Evolutionary conservation across 202 grass and related monocot genomes (phyloP), one percentile per base, ranked within the genome.

Genomic region (Schoenoplectus triqueter): DNA sequence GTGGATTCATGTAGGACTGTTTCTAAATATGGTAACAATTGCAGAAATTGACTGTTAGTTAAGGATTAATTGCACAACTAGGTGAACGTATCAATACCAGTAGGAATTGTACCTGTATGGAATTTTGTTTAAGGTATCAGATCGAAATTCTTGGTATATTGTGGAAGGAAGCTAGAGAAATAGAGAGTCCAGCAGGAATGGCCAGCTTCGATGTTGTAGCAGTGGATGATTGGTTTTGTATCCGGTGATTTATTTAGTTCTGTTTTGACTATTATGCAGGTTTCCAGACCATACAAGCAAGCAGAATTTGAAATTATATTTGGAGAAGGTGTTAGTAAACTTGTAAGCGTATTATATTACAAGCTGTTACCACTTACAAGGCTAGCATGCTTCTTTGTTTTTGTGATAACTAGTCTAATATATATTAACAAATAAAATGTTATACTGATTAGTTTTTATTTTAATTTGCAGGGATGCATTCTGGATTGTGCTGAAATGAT

Each of bases 251-350:
- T 61, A n/a, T 59, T 5, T 62, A 64, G 61, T 67, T 64, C 57
- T 50, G 2, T 7, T 68, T 9, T 69, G 40, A 17, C 46, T 85
- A 52, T 79, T 80, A 52, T 19, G 62, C 78, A 98, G 95, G 95
- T 98, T 40, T 98, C 95, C 47, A 89, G 93, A 74, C 96, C 96
- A 6, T 98, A 98, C 91, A 95, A 94, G 82, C 96, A 98, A 92
- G 93, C 96, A 89, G 96, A 98, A 86, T 95, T 98, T 78, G 96
- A 98, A 82, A 95, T 98, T 61, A 94, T 98, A 42, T 98, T 98
- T 90, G 93, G 96, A 76, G 93, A 98, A 86, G 96, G 96, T 48
- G 90, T 95, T 85, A 92, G 91, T 90, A 95, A 94, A 86, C 69
- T 98, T 91, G 96, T 98, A 60, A 84, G 90, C 50, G 39, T 84